phyloP scores from a whole-genome alignment of 2,329 filamentous ascomycete species.

The Nothophoma quercina region DNA sequence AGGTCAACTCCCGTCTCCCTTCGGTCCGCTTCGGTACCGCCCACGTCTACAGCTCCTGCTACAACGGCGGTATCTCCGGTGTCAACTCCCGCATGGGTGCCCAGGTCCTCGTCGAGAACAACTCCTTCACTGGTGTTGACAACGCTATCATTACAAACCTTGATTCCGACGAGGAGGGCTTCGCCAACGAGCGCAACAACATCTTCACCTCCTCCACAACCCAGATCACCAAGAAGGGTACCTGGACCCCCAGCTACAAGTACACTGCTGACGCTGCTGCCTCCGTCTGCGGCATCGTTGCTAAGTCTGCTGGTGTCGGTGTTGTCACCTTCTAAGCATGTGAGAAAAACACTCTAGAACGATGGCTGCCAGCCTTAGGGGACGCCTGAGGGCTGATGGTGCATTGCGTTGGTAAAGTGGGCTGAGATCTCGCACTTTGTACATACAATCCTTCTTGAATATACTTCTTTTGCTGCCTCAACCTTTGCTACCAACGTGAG shows the following conservation, averaged over 20 bases:
- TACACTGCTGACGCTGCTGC: slow-evolving; percentile 53
- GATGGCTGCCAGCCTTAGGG: background rate
- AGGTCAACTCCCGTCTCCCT: slow-evolving; percentile 69
- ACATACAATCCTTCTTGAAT: slow-evolving; percentile 30
- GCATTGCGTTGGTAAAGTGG: background rate
- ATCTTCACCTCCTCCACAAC: slow-evolving; percentile 50
- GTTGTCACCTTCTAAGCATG: slow-evolving; percentile 39
- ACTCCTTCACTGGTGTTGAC: slow-evolving; percentile 64
- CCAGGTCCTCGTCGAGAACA: slow-evolving; percentile 55
- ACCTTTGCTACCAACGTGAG: background rate
- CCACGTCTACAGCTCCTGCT: slow-evolving; percentile 65
- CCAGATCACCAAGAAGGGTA: slow-evolving; percentile 55
- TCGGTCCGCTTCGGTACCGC: slow-evolving; percentile 71
- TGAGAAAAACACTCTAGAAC: background rate
- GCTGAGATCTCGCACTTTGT: slow-evolving; percentile 21
- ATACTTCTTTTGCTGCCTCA: slow-evolving; percentile 19
- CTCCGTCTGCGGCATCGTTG: slow-evolving; percentile 35
- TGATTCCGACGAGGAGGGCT: slow-evolving; percentile 62
- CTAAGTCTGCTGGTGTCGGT: slow-evolving; percentile 41
- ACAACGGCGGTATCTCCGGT: slow-evolving; percentile 46
- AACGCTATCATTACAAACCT: slow-evolving; percentile 65
- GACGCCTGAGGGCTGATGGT: background rate
- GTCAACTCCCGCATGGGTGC: slow-evolving; percentile 55
- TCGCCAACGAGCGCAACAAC: slow-evolving; percentile 57
- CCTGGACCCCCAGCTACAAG: slow-evolving; percentile 61